phyloP scores from a whole-genome alignment of 2,329 filamentous ascomycete species.

The Polychaeton citri region DNA sequence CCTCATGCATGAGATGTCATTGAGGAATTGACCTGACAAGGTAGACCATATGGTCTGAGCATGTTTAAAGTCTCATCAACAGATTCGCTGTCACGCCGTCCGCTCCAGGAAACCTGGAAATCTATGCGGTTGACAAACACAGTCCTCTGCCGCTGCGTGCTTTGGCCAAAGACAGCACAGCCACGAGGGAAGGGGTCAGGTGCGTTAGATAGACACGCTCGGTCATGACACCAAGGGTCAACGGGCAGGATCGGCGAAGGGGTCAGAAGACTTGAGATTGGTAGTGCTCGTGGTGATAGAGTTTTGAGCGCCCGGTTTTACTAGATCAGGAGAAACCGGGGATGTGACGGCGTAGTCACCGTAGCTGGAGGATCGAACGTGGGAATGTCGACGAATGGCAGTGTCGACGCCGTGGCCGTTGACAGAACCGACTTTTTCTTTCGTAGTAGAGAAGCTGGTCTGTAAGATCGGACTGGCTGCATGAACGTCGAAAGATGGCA shows the following conservation, averaged over 20 bases:
- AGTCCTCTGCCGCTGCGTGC: constrained; percentile 18
- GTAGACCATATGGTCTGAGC: constrained; percentile 20
- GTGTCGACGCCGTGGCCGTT: constrained; percentile 28
- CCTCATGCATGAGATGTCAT: constrained; percentile 13
- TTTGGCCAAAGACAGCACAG: background rate
- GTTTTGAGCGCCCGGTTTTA: too few species aligned
- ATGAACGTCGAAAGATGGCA: constrained; percentile 27
- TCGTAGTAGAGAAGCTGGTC: constrained; percentile 12
- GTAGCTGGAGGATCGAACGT: constrained; percentile 32
- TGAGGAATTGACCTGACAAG: constrained; percentile 10
- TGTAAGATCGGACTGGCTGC: constrained; percentile 17
- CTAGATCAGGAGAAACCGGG: constrained; percentile 25
- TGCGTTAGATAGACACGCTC: constrained; percentile 19
- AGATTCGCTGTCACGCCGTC: constrained; percentile 11
- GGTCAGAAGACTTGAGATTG: constrained; percentile 14
- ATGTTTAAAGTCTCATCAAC: constrained; percentile 20
- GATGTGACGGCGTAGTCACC: constrained; percentile 31
- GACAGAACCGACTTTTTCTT: constrained; percentile 32
- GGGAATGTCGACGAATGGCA: constrained; percentile 28
- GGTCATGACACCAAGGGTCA: constrained; percentile 23
- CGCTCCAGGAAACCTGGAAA: constrained; percentile 9
- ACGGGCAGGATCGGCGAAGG: constrained; percentile 27
- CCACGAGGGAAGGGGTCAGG: constrained; percentile 31
- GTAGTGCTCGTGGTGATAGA: constrained; percentile 5
- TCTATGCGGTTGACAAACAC: constrained; percentile 26